phyloP scores from a whole-genome alignment of 164 flowering plant species.

The Tetracentron sinense region DNA sequence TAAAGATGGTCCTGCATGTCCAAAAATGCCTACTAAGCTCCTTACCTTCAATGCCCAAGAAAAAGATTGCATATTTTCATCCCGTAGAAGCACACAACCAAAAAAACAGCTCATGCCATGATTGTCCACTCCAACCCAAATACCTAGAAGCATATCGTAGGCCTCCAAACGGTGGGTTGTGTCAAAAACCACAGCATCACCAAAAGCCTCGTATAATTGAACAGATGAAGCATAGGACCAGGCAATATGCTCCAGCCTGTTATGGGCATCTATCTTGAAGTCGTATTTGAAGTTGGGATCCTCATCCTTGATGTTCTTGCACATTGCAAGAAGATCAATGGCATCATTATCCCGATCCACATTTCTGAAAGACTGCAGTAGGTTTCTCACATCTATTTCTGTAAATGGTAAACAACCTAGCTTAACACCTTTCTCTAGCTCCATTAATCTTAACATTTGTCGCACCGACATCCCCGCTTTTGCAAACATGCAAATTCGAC shows the following conservation, averaged over 20 bases:
- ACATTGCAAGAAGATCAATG: constrained; percentile 65
- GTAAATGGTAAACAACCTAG: constrained; percentile 72
- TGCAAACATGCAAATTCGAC: constrained; percentile 74
- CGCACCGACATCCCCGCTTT: constrained; percentile 85
- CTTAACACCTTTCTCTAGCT: constrained; percentile 76
- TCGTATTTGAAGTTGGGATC: constrained; percentile 61
- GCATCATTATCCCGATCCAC: constrained; percentile 66
- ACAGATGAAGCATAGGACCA: constrained; percentile 72
- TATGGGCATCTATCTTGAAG: constrained; percentile 60
- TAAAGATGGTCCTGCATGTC: too few species aligned
- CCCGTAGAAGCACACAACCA: constrained; percentile 70
- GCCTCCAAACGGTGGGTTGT: constrained; percentile 69
- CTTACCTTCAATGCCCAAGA: constrained; percentile 83
- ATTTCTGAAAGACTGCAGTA: constrained; percentile 68
- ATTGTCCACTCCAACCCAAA: constrained; percentile 83
- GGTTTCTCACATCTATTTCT: constrained; percentile 73
- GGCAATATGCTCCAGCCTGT: constrained; percentile 70
- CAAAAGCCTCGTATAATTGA: constrained; percentile 54
- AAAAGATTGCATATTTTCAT: constrained; percentile 69
- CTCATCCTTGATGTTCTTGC: constrained; percentile 71
- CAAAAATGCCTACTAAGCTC: not conserved
- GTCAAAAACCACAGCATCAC: constrained; percentile 74
- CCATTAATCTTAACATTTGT: constrained; percentile 77
- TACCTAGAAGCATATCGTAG: constrained; percentile 70
- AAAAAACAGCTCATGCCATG: constrained; percentile 67